Evolutionary conservation across 371 early-diverging fungal genomes (phyloP).

Genomic region (Mortierella sp.): DNA sequence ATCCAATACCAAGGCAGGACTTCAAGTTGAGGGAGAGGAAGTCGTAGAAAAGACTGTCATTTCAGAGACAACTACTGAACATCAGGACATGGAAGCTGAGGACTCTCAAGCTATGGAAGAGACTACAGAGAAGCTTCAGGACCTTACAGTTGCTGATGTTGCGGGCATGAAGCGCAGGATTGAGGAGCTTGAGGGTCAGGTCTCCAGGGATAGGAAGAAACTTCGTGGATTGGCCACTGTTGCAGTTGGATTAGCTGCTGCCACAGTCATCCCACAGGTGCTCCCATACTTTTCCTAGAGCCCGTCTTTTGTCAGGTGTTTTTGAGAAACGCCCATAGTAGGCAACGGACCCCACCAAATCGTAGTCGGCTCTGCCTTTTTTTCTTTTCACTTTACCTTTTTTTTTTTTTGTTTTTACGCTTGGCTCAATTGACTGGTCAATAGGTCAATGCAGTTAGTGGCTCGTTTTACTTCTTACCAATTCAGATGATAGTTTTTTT

Average conservation of each 20-base stretch:
- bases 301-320: background rate
- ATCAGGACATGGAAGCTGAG: constrained; percentile 6
- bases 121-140: constrained; percentile 26
- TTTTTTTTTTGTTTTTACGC: background rate
- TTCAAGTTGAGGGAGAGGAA: constrained; percentile 20
- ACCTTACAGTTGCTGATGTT: constrained; percentile 30
- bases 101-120: constrained; percentile 17
- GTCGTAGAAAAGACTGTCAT: constrained; percentile 14
- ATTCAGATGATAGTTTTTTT: background rate
- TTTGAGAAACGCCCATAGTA: background rate
- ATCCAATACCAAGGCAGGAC: constrained; percentile 16
- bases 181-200: constrained; percentile 50
- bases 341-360: too few relatives aligned
- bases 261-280: constrained; percentile 49
- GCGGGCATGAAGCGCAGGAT: constrained; percentile 51
- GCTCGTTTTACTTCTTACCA: too few relatives aligned
- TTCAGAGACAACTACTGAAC: constrained; percentile 20
- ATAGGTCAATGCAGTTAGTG: background rate
- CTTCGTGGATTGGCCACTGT: constrained; percentile 49
- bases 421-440: constrained; percentile 4
- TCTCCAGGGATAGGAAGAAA: constrained; percentile 42
- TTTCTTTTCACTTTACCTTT: background rate
- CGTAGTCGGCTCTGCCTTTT: background rate
- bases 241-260: constrained; percentile 50
- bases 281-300: constrained; percentile 50